Percentiles rank a stretch among this genome's conserved stretches.
Conservation (phyloP, 805 yeast species). For the Candida odintsovae region DNA sequence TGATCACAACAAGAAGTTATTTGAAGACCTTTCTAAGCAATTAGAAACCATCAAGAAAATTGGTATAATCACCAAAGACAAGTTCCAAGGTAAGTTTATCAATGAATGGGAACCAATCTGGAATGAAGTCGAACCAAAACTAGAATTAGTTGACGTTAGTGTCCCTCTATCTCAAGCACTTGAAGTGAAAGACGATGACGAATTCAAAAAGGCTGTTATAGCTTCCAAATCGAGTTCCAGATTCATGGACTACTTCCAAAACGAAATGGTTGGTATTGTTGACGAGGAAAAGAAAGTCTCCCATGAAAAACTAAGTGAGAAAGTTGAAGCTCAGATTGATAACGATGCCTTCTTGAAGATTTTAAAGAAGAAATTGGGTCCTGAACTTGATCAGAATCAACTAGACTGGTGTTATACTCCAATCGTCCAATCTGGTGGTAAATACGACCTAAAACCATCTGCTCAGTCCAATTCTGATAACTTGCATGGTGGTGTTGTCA, state of each 20-base stretch:
- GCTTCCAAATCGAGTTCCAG: constrained; percentile 77
- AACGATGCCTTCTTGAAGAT: constrained; percentile 60
- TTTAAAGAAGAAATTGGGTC: constrained; percentile 48
- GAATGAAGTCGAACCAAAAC: constrained; percentile 31
- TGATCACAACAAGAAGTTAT: constrained; percentile 64
- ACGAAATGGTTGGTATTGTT: constrained; percentile 80
- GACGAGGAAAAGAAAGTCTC: constrained; percentile 81
- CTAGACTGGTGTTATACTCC: constrained; percentile 95
- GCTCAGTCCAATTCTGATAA: constrained; percentile 67
- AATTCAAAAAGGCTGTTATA: constrained; percentile 53
- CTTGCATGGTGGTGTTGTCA: constrained; percentile 70
- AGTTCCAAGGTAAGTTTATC: constrained; percentile 77
- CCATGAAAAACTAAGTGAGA: constrained; percentile 67
- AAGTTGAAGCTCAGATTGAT: constrained; percentile 77
- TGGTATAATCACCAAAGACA: constrained; percentile 72
- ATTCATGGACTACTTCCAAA: constrained; percentile 76
- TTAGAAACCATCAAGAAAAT: constrained; percentile 42
- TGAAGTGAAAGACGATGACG: constrained; percentile 77
- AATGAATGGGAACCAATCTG: constrained; percentile 63
- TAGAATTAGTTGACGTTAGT: constrained; percentile 47
- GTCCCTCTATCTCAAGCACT: constrained; percentile 49
- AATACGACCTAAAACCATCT: constrained; percentile 76
- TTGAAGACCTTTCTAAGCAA: constrained; percentile 46
- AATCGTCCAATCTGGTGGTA: constrained; percentile 82
- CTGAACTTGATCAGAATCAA: constrained; percentile 68